These are phyloP conservation scores for Amylocarpus encephaloides DNA, from an alignment of 2,329 filamentous ascomycete species.

Conservation along the genomic window DNA sequence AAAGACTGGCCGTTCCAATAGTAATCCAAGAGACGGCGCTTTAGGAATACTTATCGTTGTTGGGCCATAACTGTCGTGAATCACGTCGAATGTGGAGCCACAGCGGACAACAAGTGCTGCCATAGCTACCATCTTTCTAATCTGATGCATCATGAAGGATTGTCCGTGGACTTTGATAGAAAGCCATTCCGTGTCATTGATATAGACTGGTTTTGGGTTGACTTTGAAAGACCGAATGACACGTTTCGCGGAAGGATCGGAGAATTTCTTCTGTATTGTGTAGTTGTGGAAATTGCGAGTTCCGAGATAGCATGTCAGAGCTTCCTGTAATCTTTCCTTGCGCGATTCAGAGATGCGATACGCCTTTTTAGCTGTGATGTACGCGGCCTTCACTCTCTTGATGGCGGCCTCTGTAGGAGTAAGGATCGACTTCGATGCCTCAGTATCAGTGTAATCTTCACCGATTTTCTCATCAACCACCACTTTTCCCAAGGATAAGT, in stretches of 20 bases:
- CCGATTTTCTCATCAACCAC: neutral
- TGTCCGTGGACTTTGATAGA: conserved; percentile 95
- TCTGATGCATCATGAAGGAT: conserved; percentile 99
- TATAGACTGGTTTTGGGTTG: conserved; percentile 69
- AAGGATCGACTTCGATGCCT: conserved; percentile 19
- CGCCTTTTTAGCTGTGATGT: conserved; percentile 72
- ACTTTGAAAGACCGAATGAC: conserved; percentile 89
- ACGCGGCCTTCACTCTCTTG: conserved; percentile 72
- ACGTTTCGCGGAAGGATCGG: conserved; percentile 78
- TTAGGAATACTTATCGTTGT: conserved; percentile 84
- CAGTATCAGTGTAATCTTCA: no score
- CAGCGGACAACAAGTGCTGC: conserved; percentile 77
- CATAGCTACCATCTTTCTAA: conserved; percentile 98
- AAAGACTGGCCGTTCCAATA: conserved; percentile 89
- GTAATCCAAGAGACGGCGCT: conserved; percentile 78
- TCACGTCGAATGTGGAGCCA: conserved; percentile 65
- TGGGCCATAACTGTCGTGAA: conserved; percentile 66
- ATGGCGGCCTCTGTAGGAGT: conserved; percentile 57
- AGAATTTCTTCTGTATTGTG: conserved; percentile 79
- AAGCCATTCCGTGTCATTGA: conserved; percentile 90
- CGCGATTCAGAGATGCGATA: conserved; percentile 75
- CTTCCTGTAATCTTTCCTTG: conserved; percentile 66
- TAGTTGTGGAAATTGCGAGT: conserved; percentile 97
- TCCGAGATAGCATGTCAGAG: conserved; percentile 69
- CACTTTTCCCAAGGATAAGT: neutral